Conservation (phyloP, 371 early-diverging fungal genomes). For the Actinomortierella wolfii region DNA sequence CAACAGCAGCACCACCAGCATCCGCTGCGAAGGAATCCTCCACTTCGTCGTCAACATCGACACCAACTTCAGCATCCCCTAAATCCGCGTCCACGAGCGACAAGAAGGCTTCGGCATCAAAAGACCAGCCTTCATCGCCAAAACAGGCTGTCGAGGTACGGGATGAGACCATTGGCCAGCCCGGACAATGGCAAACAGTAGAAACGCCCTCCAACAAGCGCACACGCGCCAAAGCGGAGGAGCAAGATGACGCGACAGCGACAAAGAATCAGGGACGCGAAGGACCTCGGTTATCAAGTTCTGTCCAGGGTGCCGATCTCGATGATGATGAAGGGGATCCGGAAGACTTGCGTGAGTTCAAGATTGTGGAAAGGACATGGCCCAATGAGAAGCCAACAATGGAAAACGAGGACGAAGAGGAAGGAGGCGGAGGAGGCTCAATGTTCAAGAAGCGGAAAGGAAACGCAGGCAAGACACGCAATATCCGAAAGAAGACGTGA, state of each 20-base stretch:
- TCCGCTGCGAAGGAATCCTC: background rate
- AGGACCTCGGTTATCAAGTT: conserved; percentile 3
- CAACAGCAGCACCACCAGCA: background rate
- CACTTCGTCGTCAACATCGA: background rate
- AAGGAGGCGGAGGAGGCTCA: conserved; percentile 7
- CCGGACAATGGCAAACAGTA: conserved; percentile 40
- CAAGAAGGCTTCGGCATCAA: background rate
- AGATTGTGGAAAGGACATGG: conserved; percentile 60
- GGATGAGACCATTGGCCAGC: conserved; percentile 31
- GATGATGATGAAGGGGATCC: conserved; percentile 55
- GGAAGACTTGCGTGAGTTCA: conserved; percentile 56
- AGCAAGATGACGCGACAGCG: background rate
- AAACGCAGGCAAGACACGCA: conserved; percentile 36
- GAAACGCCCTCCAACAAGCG: conserved; percentile 7
- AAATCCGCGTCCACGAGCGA: conserved; percentile 1
- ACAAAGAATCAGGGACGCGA: conserved; percentile 13
- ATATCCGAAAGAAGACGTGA: conserved; percentile 41
- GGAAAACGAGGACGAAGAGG: conserved; percentile 19
- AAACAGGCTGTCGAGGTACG: background rate
- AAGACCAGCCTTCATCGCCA: conserved; percentile 2
- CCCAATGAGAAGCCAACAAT: conserved; percentile 37
- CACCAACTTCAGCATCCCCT: background rate
- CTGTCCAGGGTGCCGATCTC: conserved; percentile 21
- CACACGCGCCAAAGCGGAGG: background rate
- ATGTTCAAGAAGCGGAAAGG: conserved; percentile 64